These are phyloP conservation scores for Fusarium udum DNA, from an alignment of 2,329 filamentous ascomycete genomes.

Conservation along the genomic window DNA sequence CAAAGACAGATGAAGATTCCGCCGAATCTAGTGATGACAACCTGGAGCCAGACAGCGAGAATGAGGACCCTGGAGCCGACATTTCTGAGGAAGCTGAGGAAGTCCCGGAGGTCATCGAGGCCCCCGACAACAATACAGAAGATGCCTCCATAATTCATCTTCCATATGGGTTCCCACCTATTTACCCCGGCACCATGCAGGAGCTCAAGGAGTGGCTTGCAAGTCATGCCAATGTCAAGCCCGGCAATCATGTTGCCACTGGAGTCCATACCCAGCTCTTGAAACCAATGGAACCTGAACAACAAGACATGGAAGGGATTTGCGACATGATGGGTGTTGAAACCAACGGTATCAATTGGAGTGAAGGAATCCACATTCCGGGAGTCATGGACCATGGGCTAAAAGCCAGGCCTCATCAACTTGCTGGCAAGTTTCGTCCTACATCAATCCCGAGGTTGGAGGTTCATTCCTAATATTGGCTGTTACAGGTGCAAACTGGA, in stretches of 20 bases:
- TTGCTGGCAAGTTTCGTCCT: neutral
- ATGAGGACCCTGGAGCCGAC: neutral
- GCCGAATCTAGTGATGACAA: rapidly evolving
- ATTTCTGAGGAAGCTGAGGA: rapidly evolving
- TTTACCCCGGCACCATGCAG: rapidly evolving
- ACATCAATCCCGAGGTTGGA: neutral
- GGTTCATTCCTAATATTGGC: rapidly evolving
- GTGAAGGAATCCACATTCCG: rapidly evolving
- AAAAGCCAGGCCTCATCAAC: neutral
- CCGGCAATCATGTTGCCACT: neutral
- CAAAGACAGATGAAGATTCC: rapidly evolving
- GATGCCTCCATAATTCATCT: rapidly evolving
- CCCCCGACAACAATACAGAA: rapidly evolving
- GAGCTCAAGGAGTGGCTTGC: rapidly evolving
- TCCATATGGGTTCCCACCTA: neutral
- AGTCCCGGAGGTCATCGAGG: rapidly evolving
- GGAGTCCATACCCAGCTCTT: rapidly evolving
- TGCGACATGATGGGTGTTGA: neutral
- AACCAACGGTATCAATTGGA: rapidly evolving
- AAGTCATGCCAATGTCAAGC: neutral
- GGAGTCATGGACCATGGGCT: neutral
- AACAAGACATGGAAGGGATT: neutral
- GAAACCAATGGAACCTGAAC: neutral
- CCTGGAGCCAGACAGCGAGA: rapidly evolving
- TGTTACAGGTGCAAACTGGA: neutral